These are phyloP conservation scores for Asterophora lycoperdoides DNA, from an alignment of 768 basidiomycete genomes.

Conservation along the genomic window DNA sequence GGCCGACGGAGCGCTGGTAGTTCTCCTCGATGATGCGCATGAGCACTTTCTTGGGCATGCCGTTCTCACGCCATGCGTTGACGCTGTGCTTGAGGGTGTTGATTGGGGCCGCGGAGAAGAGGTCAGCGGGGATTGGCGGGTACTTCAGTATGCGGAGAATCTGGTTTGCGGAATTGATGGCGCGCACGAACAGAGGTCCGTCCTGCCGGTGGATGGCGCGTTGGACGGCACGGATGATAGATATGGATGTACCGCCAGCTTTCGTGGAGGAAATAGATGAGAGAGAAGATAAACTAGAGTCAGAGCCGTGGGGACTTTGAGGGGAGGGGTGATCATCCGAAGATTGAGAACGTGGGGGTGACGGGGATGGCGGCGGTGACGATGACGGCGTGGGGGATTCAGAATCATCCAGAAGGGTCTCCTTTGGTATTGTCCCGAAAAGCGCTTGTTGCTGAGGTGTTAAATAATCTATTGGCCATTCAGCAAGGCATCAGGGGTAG, in stretches of 20 bases:
- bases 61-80: slow-evolving; percentile 45
- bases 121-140: slow-evolving; percentile 49
- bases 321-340: slow-evolving; percentile 25
- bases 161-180: slow-evolving; percentile 58
- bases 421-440: slow-evolving; percentile 64
- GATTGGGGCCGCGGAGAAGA: slow-evolving; percentile 38
- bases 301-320: slow-evolving; percentile 24
- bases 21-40: slow-evolving; percentile 83
- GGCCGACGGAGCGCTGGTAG: slow-evolving; percentile 91
- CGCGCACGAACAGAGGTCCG: slow-evolving; percentile 65
- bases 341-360: slow-evolving; percentile 35
- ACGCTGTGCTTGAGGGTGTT: slow-evolving; percentile 50
- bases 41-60: slow-evolving; percentile 62
- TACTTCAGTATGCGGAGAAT: slow-evolving; percentile 65
- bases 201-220: slow-evolving; percentile 66
- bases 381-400: slow-evolving; percentile 24
- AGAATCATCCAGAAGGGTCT: slow-evolving; percentile 33
- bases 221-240: slow-evolving; percentile 54
- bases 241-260: slow-evolving; percentile 23
- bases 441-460: slow-evolving; percentile 58
- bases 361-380: slow-evolving; percentile 32
- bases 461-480: slow-evolving; percentile 49
- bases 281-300: slow-evolving; percentile 27
- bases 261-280: slow-evolving; percentile 28
- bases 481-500: slow-evolving; percentile 8